phyloP scores from a whole-genome alignment of 257 asterid genomes.

The Cynanchum wilfordii region DNA sequence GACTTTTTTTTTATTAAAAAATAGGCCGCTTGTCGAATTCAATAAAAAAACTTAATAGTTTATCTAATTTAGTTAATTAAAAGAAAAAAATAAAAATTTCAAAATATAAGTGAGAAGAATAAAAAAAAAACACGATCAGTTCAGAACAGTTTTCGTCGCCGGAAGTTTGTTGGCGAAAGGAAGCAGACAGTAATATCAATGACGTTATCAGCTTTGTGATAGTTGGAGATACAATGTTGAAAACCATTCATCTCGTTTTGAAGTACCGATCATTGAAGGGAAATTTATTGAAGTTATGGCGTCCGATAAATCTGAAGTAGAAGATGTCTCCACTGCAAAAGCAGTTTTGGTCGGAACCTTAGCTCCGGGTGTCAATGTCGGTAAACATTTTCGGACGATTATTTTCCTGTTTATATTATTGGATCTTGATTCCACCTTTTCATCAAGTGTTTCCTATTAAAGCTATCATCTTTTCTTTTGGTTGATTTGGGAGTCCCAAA shows the following conservation, averaged over 20 bases:
- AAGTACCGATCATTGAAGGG: background rate
- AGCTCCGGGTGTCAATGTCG: conserved; percentile 87
- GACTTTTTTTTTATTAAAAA: too few species aligned
- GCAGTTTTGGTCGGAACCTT: conserved; percentile 78
- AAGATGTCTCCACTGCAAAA: conserved; percentile 46
- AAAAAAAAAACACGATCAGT: too few species aligned
- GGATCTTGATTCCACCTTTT: conserved; percentile 6
- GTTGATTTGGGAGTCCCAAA: background rate
- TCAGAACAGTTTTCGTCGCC: too few species aligned
- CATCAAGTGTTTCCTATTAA: background rate
- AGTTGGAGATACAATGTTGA: too few species aligned
- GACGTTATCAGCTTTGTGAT: too few species aligned
- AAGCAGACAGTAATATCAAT: too few species aligned
- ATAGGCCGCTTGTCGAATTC: too few species aligned
- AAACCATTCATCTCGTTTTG: background rate
- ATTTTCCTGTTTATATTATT: background rate
- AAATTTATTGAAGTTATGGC: conserved; percentile 32
- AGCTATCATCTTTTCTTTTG: conserved; percentile 20
- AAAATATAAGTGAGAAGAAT: too few species aligned
- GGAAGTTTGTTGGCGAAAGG: too few species aligned
- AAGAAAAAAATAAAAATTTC: too few species aligned
- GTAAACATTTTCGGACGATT: conserved; percentile 17
- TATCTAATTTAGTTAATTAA: too few species aligned
- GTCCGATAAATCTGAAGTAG: conserved; percentile 25
- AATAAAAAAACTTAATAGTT: too few species aligned